These are phyloP conservation scores for Aspergillus novofumigatus DNA, from an alignment of 2,329 filamentous ascomycete species.

Conservation along the genomic window DNA sequence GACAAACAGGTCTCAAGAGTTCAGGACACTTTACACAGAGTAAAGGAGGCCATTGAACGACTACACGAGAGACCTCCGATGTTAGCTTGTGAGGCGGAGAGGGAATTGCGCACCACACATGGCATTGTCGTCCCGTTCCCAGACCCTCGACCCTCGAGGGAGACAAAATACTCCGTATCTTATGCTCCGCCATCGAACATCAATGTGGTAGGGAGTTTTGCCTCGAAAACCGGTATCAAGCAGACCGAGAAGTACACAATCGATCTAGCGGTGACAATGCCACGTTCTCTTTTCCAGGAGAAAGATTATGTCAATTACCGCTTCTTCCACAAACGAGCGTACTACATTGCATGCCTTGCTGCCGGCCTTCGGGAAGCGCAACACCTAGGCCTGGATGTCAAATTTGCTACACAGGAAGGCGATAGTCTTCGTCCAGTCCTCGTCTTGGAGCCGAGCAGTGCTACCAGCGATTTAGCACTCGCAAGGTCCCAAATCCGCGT, in stretches of 20 bases:
- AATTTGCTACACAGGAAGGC: slow-evolving; percentile 65
- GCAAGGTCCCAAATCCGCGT: slow-evolving; percentile 64
- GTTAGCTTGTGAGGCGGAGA: slow-evolving; percentile 61
- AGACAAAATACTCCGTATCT: slow-evolving; percentile 76
- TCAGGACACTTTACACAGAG: slow-evolving; percentile 50
- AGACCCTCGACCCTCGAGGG: slow-evolving; percentile 68
- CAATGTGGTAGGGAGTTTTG: slow-evolving; percentile 87
- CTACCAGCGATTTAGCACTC: slow-evolving; percentile 34
- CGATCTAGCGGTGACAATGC: slow-evolving; percentile 87
- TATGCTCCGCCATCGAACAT: slow-evolving; percentile 72
- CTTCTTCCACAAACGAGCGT: slow-evolving; percentile 92
- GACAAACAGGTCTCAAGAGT: slow-evolving; percentile 52
- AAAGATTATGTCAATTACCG: slow-evolving; percentile 92
- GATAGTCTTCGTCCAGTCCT: slow-evolving; percentile 73
- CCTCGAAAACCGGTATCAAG: slow-evolving; percentile 68
- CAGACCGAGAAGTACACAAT: slow-evolving; percentile 53
- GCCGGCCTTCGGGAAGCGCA: slow-evolving; percentile 61
- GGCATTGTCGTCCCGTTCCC: slow-evolving; percentile 78
- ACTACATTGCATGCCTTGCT: slow-evolving; percentile 80
- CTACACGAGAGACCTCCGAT: slow-evolving; percentile 50
- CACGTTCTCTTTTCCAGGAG: slow-evolving; percentile 72
- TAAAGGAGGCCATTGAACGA: slow-evolving; percentile 56
- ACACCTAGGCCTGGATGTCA: slow-evolving; percentile 52
- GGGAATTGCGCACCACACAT: slow-evolving; percentile 61
- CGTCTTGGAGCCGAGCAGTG: slow-evolving; percentile 37